Evolutionary conservation across 495 filamentous ascomycete species (phyloP).

Genomic region (Aspergillus ostianus): DNA sequence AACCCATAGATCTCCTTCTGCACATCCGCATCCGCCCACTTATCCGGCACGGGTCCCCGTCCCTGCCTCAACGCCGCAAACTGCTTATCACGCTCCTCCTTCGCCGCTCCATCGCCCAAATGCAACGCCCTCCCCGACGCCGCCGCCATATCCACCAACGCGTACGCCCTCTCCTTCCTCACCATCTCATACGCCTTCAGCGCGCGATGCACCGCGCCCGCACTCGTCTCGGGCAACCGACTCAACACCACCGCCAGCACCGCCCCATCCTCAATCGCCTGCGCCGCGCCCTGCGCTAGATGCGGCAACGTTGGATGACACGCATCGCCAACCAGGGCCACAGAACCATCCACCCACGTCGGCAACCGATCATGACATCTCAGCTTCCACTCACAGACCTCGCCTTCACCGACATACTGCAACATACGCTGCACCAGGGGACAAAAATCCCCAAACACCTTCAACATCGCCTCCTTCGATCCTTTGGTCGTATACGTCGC

Average conservation of each 20-base stretch:
- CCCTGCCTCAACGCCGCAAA: conserved; percentile 62
- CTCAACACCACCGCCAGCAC: conserved; percentile 67
- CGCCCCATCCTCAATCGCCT: conserved; percentile 78
- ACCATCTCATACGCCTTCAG: conserved; percentile 71
- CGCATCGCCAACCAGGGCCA: conserved; percentile 75
- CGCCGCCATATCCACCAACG: conserved; percentile 69
- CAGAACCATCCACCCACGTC: conserved; percentile 64
- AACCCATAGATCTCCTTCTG: conserved; percentile 74
- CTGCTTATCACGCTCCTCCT: conserved; percentile 71
- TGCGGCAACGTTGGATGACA: conserved; percentile 80
- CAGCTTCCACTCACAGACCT: conserved; percentile 80
- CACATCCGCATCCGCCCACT: conserved; percentile 79
- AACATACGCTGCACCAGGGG: conserved; percentile 71
- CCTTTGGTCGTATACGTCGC: conserved; percentile 75
- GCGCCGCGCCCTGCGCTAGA: conserved; percentile 77
- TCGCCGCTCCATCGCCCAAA: conserved; percentile 70
- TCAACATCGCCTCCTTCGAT: conserved; percentile 64
- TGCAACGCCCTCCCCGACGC: conserved; percentile 66
- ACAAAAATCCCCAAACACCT: conserved; percentile 68
- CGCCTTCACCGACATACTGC: conserved; percentile 73
- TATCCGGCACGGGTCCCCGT: conserved; percentile 64
- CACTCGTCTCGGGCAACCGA: conserved; percentile 49
- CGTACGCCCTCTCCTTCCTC: conserved; percentile 67
- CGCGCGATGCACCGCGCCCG: conserved; percentile 59
- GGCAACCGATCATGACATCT: conserved; percentile 66